Base-by-base conservation (phyloP, 2,329 filamentous ascomycete species). In the Neoascochyta sp. region DNA sequence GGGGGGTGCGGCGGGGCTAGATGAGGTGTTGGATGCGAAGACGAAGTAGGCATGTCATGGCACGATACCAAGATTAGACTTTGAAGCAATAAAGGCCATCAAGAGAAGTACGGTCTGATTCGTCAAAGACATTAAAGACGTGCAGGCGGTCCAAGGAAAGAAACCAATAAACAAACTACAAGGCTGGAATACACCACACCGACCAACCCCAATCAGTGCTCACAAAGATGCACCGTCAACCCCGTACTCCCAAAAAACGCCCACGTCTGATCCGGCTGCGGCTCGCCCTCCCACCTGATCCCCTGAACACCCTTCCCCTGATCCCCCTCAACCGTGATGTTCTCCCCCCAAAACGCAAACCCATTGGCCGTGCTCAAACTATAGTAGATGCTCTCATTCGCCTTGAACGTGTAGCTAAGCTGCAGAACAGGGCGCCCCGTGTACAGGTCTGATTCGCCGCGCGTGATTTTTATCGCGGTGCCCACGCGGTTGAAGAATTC, bases 1-100 rank as follows among this genome's bases (percentile, higher is more conserved):
- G 43, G 85, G 78, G 3, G 88, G 87, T 0, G 71, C 80, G 36
- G 73, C 77, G 23, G 81, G 78, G 10, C 54, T 89, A 57, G 71
- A 67, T 50, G 47, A 59, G 16, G 18, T 60, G 26, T 19, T 58
- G 17, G 30, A 40, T n/a, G n/a, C n/a, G 21, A 29, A 34, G 34
- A 52, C 45, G 30, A 46, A 46, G 29, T 22, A 8, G 5, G 11
- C 9, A 9, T 16, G 7, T 4, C 5, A 18, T 14, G 10, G 24
- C 16, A 17, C 15, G 13, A 30, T 19, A 10, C n/a, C 1, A 26
- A 22, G 23, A 20, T 24, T 20, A 11, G 23, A 15, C 18, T 16
- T n/a, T 12, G 18, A 26, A 23, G 19, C 19, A 16, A 9, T 15
- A 19, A 33, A 15, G 12, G 12, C 20, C 21, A 19, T n/a, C 4